Base-by-base conservation (phyloP, 495 filamentous ascomycete species). In the Chaetomium fimeti region DNA sequence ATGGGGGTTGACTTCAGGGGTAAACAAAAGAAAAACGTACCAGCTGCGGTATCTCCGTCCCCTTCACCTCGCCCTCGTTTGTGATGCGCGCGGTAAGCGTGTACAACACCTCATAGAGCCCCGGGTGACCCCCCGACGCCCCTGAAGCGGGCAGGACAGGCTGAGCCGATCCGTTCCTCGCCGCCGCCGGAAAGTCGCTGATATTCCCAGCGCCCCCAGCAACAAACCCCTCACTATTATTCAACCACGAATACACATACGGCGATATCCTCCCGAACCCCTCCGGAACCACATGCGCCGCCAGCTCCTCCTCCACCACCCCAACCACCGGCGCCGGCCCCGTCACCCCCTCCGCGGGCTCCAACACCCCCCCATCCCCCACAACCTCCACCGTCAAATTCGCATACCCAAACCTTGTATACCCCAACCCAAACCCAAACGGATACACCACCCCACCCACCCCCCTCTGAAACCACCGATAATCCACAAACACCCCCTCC, bases 391-490 rank as follows among this genome's bases (percentile, higher is more conserved):
- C 55, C 22, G 32, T 42, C 20, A 57, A 11, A 22, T 57, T 18
- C 3, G 55, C 8, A 16, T 42, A 43, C 38, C 20, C 8, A 43
- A 57, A 57, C 36, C 3, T 13, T 2, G 55, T 18, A 28, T 57
- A 57, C 20, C 36, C 22, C 55, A 57, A n/a, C 20, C 55, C 55
- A n/a, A 57, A 57, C 36, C 55, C 55, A 43, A 57, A 57, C 38
- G 32, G 36, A n/a, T 24, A 57, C 53, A 56, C 28, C 53, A 40
- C n/a, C 11, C 55, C 20, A 20, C 3, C 11, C 20, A 22, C 38
- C 5, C 22, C 13, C 55, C 3, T n/a, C 22, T 43, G 11, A 43
- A 57, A 57, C 36, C 38, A 57, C 20, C 55, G 36, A n/a, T 57
- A 57, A 43, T 57, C 55, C 20, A 57, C 15, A 9, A 0, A 25